These are phyloP conservation scores for Endotrypanum monterogeii DNA, from an alignment of 208 protist genomes.

Conservation along the genomic window DNA sequence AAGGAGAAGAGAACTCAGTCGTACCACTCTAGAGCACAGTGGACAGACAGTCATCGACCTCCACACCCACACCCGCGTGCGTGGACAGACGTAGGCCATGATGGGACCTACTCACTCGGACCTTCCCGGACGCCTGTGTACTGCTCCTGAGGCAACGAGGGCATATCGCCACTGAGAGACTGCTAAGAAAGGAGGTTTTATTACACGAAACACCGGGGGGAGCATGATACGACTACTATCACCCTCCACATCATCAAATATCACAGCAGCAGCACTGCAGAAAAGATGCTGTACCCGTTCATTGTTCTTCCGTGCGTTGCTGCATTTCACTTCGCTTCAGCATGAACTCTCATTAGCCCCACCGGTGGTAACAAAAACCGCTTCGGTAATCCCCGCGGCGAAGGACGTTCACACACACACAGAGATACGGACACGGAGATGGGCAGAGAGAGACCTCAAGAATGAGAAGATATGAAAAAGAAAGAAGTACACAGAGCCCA, in stretches of 20 bases:
- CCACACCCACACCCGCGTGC: background rate
- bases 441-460: background rate
- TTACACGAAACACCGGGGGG: too few relatives aligned
- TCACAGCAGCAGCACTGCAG: background rate
- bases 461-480: background rate
- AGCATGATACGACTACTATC: too few relatives aligned
- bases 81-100: too few relatives aligned
- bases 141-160: too few relatives aligned
- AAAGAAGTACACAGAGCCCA: background rate
- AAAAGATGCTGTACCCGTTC: background rate
- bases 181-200: too few relatives aligned
- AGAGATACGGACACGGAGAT: background rate
- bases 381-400: background rate
- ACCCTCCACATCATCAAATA: too few relatives aligned
- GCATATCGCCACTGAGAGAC: too few relatives aligned
- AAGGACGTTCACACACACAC: background rate
- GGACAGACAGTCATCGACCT: background rate
- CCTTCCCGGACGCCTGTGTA: too few relatives aligned
- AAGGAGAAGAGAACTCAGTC: background rate
- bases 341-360: background rate
- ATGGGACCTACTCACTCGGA: background rate
- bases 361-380: background rate
- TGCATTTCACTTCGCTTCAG: background rate
- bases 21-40: background rate
- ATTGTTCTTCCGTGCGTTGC: background rate